Conservation (phyloP, 2,329 filamentous ascomycete genomes). For the Talaromyces islandicus region DNA sequence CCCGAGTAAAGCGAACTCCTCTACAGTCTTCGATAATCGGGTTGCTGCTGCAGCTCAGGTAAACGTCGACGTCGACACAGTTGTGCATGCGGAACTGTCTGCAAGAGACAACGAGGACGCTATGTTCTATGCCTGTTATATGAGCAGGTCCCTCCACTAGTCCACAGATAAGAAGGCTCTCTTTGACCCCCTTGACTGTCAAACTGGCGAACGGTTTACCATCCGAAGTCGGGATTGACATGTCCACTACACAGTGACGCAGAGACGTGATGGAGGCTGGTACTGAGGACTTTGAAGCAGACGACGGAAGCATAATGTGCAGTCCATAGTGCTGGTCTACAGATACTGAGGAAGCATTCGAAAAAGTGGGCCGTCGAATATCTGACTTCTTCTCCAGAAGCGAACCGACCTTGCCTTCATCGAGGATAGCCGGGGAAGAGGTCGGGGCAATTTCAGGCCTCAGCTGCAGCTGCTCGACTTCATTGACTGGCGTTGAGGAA, state of each 20-base stretch:
- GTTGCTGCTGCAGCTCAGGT: constrained; percentile 72
- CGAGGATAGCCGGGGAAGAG: constrained; percentile 22
- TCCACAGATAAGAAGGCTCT: constrained; percentile 71
- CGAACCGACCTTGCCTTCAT: constrained; percentile 17
- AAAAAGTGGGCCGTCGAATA: constrained; percentile 54
- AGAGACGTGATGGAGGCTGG: constrained; percentile 69
- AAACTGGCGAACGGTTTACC: constrained; percentile 65
- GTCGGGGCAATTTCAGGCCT: constrained; percentile 31
- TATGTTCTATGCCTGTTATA: constrained; percentile 67
- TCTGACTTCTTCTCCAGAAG: constrained; percentile 14
- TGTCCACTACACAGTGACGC: constrained; percentile 67
- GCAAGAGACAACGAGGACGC: constrained; percentile 70
- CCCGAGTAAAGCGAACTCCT: constrained; percentile 69
- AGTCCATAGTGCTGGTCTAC: constrained; percentile 62
- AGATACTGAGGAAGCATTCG: constrained; percentile 53
- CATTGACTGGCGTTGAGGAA: constrained; percentile 31
- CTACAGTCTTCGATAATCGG: constrained; percentile 92
- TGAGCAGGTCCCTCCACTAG: constrained; percentile 75
- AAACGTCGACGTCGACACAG: constrained; percentile 73
- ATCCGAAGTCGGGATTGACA: constrained; percentile 58
- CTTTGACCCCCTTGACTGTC: constrained; percentile 61
- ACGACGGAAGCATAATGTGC: constrained; percentile 70
- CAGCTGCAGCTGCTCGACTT: constrained; percentile 28
- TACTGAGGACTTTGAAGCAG: constrained; percentile 64
- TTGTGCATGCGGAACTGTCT: constrained; percentile 93